A percentile compares a stretch with the other conserved stretches of the same genome.
These are phyloP conservation scores for Saccharomycopsis sp. DNA, from an alignment of 805 yeast genomes.

Conservation along the genomic window DNA sequence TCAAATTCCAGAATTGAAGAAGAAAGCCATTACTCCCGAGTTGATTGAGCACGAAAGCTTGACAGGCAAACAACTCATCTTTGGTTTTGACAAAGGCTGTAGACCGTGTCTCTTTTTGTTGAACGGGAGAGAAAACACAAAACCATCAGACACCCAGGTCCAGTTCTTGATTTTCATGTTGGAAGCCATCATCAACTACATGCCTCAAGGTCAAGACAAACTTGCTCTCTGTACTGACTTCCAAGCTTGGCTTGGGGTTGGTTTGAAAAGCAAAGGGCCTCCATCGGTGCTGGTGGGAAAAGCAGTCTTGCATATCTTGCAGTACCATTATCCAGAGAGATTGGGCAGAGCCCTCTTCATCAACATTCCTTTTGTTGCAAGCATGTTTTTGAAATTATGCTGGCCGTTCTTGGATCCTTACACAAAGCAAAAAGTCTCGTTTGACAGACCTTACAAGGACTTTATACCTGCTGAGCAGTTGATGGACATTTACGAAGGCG, in stretches of 20 bases:
- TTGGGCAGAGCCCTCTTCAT: conserved; percentile 45
- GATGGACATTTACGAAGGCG: conserved; percentile 39
- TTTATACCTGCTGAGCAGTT: conserved; percentile 46
- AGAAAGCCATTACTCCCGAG: conserved; percentile 32
- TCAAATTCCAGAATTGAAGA: conserved; percentile 24
- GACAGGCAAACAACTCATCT: conserved; percentile 45
- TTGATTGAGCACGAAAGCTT: conserved; percentile 38
- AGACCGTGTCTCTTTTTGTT: conserved; percentile 45
- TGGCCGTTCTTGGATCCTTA: conserved; percentile 53
- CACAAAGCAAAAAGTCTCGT: conserved; percentile 47
- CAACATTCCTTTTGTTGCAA: conserved; percentile 49
- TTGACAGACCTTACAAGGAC: conserved; percentile 48
- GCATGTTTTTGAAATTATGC: conserved; percentile 46
- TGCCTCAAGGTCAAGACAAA: conserved; percentile 53
- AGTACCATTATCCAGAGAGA: conserved; percentile 51
- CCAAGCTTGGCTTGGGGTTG: conserved; percentile 33
- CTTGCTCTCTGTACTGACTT: conserved; percentile 48
- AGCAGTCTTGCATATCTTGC: conserved; percentile 44
- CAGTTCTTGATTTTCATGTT: conserved; percentile 50
- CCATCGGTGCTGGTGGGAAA: conserved; percentile 43
- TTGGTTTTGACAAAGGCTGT: conserved; percentile 46
- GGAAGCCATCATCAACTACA: conserved; percentile 41
- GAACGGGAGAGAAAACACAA: conserved; percentile 48
- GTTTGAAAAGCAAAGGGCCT: conserved; percentile 31
- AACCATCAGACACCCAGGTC: conserved; percentile 42